A percentile compares a stretch with the other conserved stretches of the same genome.
Evolutionary conservation across 805 yeast species (phyloP).

Genomic region (Tetrapisispora arboricola): DNA sequence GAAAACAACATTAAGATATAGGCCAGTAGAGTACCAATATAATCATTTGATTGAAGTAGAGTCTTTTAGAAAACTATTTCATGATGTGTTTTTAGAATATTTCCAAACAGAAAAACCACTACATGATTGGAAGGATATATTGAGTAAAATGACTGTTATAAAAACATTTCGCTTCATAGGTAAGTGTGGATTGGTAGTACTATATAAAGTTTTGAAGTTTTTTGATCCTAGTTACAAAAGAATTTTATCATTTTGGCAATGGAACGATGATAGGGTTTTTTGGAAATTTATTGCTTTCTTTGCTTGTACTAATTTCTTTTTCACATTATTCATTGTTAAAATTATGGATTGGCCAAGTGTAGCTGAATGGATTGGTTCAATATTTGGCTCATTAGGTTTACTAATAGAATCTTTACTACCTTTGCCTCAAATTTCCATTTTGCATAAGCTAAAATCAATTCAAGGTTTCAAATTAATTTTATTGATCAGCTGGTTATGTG

Average conservation of each 20-base stretch:
- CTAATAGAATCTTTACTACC: constrained; percentile 67
- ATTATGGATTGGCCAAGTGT: constrained; percentile 36
- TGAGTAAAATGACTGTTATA: constrained; percentile 15
- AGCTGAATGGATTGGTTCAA: constrained; percentile 40
- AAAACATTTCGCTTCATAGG: constrained; percentile 15
- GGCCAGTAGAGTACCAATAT: constrained; percentile 37
- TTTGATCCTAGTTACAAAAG: constrained; percentile 64
- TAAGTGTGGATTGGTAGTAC: constrained; percentile 19
- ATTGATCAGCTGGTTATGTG: constrained; percentile 77
- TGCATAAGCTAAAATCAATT: constrained; percentile 54
- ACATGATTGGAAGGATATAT: constrained; percentile 23
- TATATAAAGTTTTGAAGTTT: constrained; percentile 39
- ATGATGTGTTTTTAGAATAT: constrained; percentile 27
- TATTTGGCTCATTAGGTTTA: constrained; percentile 54
- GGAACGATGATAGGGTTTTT: constrained; percentile 50
- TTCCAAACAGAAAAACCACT: constrained; percentile 13
- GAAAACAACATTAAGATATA: constrained; percentile 48
- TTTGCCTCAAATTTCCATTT: constrained; percentile 64
- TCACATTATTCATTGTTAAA: constrained; percentile 25
- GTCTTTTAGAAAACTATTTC: constrained; percentile 20
- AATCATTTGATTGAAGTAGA: constrained; percentile 31
- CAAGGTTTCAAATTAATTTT: constrained; percentile 72
- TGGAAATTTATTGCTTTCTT: constrained; percentile 54
- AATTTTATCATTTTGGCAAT: constrained; percentile 74
- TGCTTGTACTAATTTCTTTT: constrained; percentile 29